Evolutionary conservation across 2,329 filamentous ascomycete genomes (phyloP), one percentile per base, ranked within the genome.

Genomic region (Nannizziopsis barbatae): DNA sequence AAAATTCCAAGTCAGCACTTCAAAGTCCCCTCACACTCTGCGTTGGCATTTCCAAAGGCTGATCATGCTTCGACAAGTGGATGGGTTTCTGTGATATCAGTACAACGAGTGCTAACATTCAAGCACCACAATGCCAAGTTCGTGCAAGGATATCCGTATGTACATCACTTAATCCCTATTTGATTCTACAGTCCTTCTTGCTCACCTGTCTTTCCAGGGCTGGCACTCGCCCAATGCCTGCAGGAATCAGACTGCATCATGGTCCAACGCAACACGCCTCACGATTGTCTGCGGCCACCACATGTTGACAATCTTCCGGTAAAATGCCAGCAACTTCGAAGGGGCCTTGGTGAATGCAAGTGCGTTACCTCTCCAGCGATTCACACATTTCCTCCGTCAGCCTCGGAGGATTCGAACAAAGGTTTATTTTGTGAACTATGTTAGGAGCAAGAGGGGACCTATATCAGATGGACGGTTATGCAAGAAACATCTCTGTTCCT

Each of bases 221-320:
- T 84, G 54, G 92, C 92, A 15, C 80, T 98, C 61, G 92, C 92
- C 54, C 76, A 86, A 73, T 98, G 92, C 71, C 86, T 98, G 56
- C 89, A 95, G 67, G 81, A 94, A 68, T 94, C 86, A 60, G 90
- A 96, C 68, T 98, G 92, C 69, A 85, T 98, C 60, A 88, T 96
- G 81, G 76, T 95, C 51, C 76, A 95, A 53, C 87, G 89, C 50
- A 82, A 95, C 73, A 79, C 76, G 7, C 86, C 92, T 17, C 75
- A 83, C 65, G 90, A 95, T 62, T 98, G 92, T 68, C 80, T 98
- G 40, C 84, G 86, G 42, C 75, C 81, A 14, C 90, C 90, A 2
- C 80, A 94, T 54, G 74, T 80, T 65, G 82, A 92, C 54, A 83
- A 81, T 5, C 80, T 98, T 11, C 90, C 92, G 15, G 82, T 78